Evolutionary conservation across 345 rosid species (phyloP).

Genomic region (Acer yangbiense): DNA sequence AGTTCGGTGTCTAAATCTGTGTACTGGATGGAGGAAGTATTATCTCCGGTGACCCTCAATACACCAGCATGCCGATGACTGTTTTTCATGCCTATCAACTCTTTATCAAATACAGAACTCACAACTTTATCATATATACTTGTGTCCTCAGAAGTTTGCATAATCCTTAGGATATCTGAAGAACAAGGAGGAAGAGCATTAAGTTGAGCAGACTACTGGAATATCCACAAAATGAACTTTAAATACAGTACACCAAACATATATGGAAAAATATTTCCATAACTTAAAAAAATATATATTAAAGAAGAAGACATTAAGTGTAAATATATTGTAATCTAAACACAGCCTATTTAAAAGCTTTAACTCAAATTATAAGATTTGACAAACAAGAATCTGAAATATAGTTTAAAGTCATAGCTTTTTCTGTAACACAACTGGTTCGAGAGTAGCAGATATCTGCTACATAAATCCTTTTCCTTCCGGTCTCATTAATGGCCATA

Average conservation of each 20-base stretch:
- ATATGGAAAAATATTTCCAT: background rate
- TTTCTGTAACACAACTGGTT: background rate
- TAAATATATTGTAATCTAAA: background rate
- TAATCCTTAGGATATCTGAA: slow-evolving; percentile 77
- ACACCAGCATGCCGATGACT: slow-evolving; percentile 47
- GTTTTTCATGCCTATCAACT: slow-evolving; percentile 51
- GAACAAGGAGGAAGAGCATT: slow-evolving; percentile 26
- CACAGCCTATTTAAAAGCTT: background rate
- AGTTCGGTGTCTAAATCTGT: slow-evolving; percentile 68
- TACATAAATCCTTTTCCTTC: slow-evolving; percentile 9
- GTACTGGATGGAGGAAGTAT: slow-evolving; percentile 51
- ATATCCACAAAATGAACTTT: background rate
- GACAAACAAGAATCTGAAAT: background rate
- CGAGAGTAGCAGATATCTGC: background rate
- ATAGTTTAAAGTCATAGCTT: background rate
- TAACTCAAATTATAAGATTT: background rate
- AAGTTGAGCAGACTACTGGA: slow-evolving; percentile 23
- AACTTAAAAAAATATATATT: background rate
- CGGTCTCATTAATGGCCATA: background rate
- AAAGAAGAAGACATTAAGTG: background rate
- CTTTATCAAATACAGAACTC: slow-evolving; percentile 79
- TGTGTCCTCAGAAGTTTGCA: slow-evolving; percentile 88
- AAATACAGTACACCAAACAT: slow-evolving; percentile 7
- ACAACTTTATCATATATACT: slow-evolving; percentile 85
- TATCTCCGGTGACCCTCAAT: slow-evolving; percentile 39